Conservation (phyloP, 2,329 filamentous ascomycete genomes). For the Penicillium corylophilum region DNA sequence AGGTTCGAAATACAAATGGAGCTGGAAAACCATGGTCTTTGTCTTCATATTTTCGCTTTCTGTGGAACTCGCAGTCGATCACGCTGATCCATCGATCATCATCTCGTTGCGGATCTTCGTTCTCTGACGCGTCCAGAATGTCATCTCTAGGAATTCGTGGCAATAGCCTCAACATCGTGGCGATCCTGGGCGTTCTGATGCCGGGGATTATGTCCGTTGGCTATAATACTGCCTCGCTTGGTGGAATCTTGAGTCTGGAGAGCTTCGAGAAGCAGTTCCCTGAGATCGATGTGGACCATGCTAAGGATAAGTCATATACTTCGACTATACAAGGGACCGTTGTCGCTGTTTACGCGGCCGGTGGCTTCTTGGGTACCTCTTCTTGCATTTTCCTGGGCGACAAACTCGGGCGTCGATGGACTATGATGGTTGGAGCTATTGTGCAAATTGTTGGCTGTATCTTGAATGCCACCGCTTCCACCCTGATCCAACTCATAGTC, state of each 20-base stretch:
- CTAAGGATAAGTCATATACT: conserved; percentile 8
- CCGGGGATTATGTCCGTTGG: conserved; percentile 20
- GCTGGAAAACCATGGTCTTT: not conserved
- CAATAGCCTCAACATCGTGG: conserved; percentile 19
- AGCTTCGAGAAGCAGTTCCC: conserved; percentile 21
- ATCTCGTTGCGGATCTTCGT: conserved; percentile 12
- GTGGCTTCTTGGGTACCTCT: conserved; percentile 19
- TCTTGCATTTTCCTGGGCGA: conserved; percentile 24
- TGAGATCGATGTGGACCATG: conserved; percentile 16
- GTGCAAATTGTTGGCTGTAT: conserved; percentile 16
- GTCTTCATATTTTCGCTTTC: not conserved
- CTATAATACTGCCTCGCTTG: conserved; percentile 22
- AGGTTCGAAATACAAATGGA: not conserved
- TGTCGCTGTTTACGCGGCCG: conserved; percentile 19
- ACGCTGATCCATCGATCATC: conserved; percentile 5
- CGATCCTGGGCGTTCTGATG: conserved; percentile 24
- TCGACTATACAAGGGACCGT: conserved; percentile 21
- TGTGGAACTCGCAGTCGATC: conserved; percentile 5
- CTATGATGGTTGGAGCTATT: conserved; percentile 19
- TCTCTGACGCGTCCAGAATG: conserved; percentile 7
- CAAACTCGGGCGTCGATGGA: conserved; percentile 19
- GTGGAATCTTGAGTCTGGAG: conserved; percentile 16
- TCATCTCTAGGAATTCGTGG: conserved; percentile 23
- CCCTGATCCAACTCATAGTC: conserved; percentile 12
- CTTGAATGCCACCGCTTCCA: conserved; percentile 14